Conservation (phyloP, 75 land plant genomes). For the Pinus albicaulis region DNA sequence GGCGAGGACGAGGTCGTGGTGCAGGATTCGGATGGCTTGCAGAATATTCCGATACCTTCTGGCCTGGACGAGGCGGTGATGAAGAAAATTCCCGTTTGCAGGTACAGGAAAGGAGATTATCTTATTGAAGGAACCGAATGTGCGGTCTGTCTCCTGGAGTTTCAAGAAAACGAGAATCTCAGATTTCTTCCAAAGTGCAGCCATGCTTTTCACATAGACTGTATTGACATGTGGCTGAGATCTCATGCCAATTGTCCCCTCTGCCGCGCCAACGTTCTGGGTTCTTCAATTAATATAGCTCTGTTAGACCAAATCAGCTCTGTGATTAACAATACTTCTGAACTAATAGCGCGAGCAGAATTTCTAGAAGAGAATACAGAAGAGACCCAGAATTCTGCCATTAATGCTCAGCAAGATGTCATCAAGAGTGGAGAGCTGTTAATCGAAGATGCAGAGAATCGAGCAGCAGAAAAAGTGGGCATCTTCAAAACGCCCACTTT, state of each 20-base stretch:
- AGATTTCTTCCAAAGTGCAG: constrained; percentile 27
- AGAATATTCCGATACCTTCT: not conserved
- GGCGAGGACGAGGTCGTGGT: not conserved
- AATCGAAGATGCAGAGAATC: too few species aligned
- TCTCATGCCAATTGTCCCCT: constrained; percentile 29
- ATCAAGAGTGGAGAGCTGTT: too few species aligned
- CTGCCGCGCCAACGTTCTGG: constrained; percentile 11
- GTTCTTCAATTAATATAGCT: not conserved
- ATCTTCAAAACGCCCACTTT: too few species aligned
- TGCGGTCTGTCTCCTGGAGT: constrained; percentile 24
- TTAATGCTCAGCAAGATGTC: too few species aligned
- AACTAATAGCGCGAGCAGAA: too few species aligned
- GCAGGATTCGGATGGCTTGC: constrained; percentile 5
- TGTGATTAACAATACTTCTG: too few species aligned
- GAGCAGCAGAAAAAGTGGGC: too few species aligned
- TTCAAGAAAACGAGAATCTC: constrained; percentile 20
- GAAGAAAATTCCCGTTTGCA: constrained; percentile 16
- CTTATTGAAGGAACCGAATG: constrained; percentile 16
- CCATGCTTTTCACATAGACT: constrained; percentile 26
- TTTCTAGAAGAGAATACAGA: too few species aligned
- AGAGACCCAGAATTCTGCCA: too few species aligned
- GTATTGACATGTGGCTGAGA: constrained; percentile 30
- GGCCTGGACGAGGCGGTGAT: constrained; percentile 16
- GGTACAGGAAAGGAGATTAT: constrained; percentile 2
- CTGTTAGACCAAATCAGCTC: too few species aligned